Conservation (phyloP, 805 yeast species). For the Cyberlindnera bimundalis region DNA sequence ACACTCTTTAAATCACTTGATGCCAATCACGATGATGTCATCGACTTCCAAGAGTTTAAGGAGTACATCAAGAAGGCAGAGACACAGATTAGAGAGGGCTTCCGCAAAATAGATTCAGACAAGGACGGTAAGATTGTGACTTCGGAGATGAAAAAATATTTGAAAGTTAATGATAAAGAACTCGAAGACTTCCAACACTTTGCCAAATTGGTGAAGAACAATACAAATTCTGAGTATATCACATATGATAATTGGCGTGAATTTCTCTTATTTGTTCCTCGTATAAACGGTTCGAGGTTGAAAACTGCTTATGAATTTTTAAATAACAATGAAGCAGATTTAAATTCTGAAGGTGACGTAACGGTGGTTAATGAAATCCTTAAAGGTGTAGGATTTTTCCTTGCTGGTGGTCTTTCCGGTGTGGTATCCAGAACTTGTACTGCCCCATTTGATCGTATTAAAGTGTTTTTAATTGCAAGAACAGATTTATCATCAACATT, state of each 20-base stretch:
- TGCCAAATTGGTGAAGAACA: slow-evolving; percentile 48
- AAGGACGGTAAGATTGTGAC: slow-evolving; percentile 67
- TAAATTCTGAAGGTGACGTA: slow-evolving; percentile 91
- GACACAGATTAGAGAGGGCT: slow-evolving; percentile 64
- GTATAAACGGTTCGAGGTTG: slow-evolving; percentile 70
- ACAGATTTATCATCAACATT: slow-evolving; percentile 75
- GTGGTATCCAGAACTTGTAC: slow-evolving; percentile 95
- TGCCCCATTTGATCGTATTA: slow-evolving; percentile 94
- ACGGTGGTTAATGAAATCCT: slow-evolving; percentile 74
- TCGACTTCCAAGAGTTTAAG: slow-evolving; percentile 66
- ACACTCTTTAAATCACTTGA: slow-evolving; percentile 59
- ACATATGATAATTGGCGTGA: slow-evolving; percentile 86
- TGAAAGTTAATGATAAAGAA: slow-evolving; percentile 51
- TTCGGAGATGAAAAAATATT: slow-evolving; percentile 64
- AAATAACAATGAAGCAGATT: slow-evolving; percentile 72
- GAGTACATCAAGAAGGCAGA: slow-evolving; percentile 66
- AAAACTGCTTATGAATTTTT: slow-evolving; percentile 80
- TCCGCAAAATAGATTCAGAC: slow-evolving; percentile 63
- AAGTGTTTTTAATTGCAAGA: slow-evolving; percentile 90
- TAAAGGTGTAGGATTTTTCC: slow-evolving; percentile 83
- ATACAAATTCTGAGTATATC: slow-evolving; percentile 56
- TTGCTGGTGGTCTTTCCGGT: slow-evolving; percentile 95
- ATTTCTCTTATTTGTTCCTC: slow-evolving; percentile 77
- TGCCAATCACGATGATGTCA: slow-evolving; percentile 48
- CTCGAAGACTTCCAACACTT: slow-evolving; percentile 50